Evolutionary conservation across 192 early-diverging fungal species (phyloP).

Genomic region (Geranomyces michiganensis): DNA sequence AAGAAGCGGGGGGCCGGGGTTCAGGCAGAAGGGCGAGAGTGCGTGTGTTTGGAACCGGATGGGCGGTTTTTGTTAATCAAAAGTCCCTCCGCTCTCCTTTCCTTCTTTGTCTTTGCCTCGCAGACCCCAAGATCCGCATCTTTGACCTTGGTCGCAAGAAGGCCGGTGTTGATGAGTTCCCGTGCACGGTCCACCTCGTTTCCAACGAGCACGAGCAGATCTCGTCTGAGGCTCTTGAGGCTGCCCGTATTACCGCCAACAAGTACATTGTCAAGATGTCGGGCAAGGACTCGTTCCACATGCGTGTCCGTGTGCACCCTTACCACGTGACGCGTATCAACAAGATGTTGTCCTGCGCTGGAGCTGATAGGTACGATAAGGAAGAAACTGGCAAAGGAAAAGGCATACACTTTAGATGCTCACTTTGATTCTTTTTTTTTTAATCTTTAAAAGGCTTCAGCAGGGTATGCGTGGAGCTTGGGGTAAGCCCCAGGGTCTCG

Average conservation of each 20-base stretch:
- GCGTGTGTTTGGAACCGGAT: too few relatives aligned
- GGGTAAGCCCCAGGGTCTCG: slow-evolving; percentile 93
- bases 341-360: slow-evolving; percentile 99
- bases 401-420: too few relatives aligned
- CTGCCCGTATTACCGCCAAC: slow-evolving; percentile 96
- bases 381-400: too few relatives aligned
- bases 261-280: slow-evolving; percentile 97
- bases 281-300: slow-evolving; percentile 99
- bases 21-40: too few relatives aligned
- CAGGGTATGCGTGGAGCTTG: slow-evolving; percentile 99
- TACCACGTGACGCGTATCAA: slow-evolving; percentile 99
- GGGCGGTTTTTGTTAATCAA: too few relatives aligned
- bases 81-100: too few relatives aligned
- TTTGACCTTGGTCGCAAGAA: slow-evolving; percentile 98
- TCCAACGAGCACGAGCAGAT: slow-evolving; percentile 98
- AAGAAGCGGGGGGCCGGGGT: neutral
- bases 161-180: slow-evolving; percentile 97
- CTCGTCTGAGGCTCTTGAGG: slow-evolving; percentile 98
- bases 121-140: slow-evolving; percentile 96
- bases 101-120: too few relatives aligned
- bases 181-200: slow-evolving; percentile 91
- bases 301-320: slow-evolving; percentile 97
- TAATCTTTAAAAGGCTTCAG: slow-evolving; percentile 65
- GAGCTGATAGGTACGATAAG: slow-evolving; percentile 84
- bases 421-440: neutral